A percentile compares a stretch with the other conserved stretches of the same genome.
phyloP scores from a whole-genome alignment of 345 rosid genomes.

The Dovyalis caffra region DNA sequence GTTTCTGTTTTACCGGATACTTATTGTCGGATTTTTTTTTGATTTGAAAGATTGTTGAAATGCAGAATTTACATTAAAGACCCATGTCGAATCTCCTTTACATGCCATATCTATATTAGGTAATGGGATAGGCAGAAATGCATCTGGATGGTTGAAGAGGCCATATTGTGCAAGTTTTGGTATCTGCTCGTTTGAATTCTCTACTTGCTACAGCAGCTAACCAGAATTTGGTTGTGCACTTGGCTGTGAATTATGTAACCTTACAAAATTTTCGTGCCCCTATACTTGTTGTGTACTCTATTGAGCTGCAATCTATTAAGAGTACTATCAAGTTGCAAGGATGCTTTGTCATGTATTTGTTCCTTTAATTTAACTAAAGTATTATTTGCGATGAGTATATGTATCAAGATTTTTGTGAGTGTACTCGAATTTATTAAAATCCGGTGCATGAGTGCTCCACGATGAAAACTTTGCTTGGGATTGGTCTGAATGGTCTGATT shows the following conservation, averaged over 20 bases:
- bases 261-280: slow-evolving; percentile 14
- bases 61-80: slow-evolving; percentile 25
- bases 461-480: no score
- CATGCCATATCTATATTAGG: slow-evolving; percentile 25
- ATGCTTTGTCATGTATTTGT: slow-evolving; percentile 3
- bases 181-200: slow-evolving; percentile 14
- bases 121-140: slow-evolving; percentile 15
- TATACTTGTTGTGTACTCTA: neutral
- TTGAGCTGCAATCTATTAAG: slow-evolving; percentile 10
- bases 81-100: slow-evolving; percentile 8
- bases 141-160: slow-evolving; percentile 23
- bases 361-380: slow-evolving; percentile 4
- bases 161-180: slow-evolving; percentile 12
- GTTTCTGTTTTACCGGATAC: neutral
- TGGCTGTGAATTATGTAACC: slow-evolving; percentile 25
- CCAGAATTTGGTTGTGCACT: slow-evolving; percentile 25
- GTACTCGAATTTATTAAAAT: no score
- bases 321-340: slow-evolving; percentile 2
- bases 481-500: neutral
- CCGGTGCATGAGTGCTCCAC: no score
- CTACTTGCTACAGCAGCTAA: slow-evolving; percentile 19
- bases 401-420: neutral
- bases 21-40: neutral
- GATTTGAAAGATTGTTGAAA: neutral
- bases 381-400: neutral